These are phyloP conservation scores for Lodderomyces margitis DNA, from an alignment of 1,139 yeast genomes.

Conservation along the genomic window DNA sequence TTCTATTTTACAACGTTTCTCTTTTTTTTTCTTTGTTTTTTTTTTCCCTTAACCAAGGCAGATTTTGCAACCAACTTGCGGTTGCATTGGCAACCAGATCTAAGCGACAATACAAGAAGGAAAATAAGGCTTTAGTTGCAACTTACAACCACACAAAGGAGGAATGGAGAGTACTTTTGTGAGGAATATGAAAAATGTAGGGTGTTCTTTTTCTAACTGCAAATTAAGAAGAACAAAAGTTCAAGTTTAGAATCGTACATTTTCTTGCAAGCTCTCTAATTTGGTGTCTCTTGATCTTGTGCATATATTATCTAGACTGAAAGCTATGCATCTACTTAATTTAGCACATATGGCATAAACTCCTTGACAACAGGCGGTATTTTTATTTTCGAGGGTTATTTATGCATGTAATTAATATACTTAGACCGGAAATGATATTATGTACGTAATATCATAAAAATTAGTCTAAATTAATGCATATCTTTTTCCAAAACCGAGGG, in stretches of 20 bases:
- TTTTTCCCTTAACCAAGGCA: too few relatives aligned
- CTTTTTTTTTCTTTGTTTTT: neutral
- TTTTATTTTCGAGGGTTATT: neutral
- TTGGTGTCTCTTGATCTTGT: too few relatives aligned
- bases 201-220: neutral
- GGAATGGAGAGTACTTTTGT: neutral
- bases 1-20: neutral
- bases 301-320: too few relatives aligned
- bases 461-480: neutral
- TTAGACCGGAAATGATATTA: neutral
- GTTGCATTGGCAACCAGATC: slow-evolving; percentile 2
- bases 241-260: too few relatives aligned
- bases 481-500: neutral
- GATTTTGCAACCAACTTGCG: slow-evolving; percentile 1
- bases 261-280: too few relatives aligned
- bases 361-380: too few relatives aligned
- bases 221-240: neutral
- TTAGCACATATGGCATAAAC: neutral
- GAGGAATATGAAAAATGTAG: neutral
- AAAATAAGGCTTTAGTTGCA: neutral
- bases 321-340: too few relatives aligned
- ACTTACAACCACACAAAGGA: slow-evolving; percentile 1
- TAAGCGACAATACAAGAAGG: neutral
- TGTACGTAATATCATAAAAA: neutral
- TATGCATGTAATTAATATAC: neutral